Conservation (phyloP, 495 filamentous ascomycete genomes). For the Talaromyces wortmannii region DNA sequence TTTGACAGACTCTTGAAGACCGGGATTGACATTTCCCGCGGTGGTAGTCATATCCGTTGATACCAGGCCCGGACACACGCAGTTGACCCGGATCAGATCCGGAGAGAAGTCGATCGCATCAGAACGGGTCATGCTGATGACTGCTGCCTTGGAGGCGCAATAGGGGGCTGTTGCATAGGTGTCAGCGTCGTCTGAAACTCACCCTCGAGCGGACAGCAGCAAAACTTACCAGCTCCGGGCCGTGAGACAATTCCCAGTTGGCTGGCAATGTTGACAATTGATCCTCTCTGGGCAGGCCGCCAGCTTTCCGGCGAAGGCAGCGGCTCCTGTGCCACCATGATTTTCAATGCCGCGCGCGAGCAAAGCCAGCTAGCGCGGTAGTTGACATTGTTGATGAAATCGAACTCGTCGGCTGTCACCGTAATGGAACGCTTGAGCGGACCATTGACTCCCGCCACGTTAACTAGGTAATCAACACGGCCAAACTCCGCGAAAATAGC, state of each 20-base stretch:
- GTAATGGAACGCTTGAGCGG: conserved; percentile 27
- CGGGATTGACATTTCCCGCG: too few species aligned
- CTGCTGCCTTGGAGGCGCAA: conserved; percentile 38
- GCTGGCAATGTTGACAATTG: conserved; percentile 48
- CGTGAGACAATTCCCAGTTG: conserved; percentile 46
- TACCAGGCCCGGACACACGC: conserved; percentile 46
- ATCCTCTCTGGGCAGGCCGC: conserved; percentile 27
- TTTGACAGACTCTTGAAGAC: conserved; percentile 30
- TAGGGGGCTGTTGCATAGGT: conserved; percentile 27
- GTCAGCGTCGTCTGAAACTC: neutral
- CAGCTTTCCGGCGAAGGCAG: conserved; percentile 32
- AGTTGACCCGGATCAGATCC: conserved; percentile 43
- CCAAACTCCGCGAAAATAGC: conserved; percentile 23
- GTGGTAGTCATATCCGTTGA: conserved; percentile 46
- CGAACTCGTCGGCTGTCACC: conserved; percentile 29
- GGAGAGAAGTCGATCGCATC: conserved; percentile 47
- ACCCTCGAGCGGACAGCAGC: neutral
- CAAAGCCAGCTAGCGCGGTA: conserved; percentile 45
- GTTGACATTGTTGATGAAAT: conserved; percentile 44
- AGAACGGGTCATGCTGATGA: conserved; percentile 36
- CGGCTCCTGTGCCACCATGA: conserved; percentile 42
- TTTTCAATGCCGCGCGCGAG: conserved; percentile 36
- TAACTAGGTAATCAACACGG: conserved; percentile 46
- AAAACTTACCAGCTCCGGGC: conserved; percentile 36
- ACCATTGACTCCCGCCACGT: conserved; percentile 41